Percentiles rank a stretch among this genome's conserved stretches.
phyloP scores from a whole-genome alignment of 2,329 filamentous ascomycete genomes.

The Cladosporium velox region DNA sequence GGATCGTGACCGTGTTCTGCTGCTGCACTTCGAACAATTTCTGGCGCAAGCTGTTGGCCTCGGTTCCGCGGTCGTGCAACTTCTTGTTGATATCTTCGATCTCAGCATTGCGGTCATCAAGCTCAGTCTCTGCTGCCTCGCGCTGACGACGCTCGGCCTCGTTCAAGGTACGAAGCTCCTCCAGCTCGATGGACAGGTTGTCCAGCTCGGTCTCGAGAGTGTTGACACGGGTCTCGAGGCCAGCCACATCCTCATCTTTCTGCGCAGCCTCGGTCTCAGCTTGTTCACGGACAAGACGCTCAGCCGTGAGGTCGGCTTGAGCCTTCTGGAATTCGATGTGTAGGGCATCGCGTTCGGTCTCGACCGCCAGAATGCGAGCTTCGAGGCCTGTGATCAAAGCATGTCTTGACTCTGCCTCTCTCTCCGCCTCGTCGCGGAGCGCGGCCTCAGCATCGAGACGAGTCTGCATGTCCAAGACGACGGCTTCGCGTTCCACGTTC shows the following conservation, averaged over 20 bases:
- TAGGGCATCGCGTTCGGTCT: slow-evolving; percentile 40
- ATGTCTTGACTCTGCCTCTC: slow-evolving; percentile 42
- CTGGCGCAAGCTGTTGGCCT: slow-evolving; percentile 51
- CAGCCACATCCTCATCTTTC: slow-evolving; percentile 40
- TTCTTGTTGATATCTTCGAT: slow-evolving; percentile 45
- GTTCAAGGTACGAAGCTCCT: slow-evolving; percentile 40
- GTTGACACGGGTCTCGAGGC: slow-evolving; percentile 41
- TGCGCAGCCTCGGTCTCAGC: slow-evolving; percentile 43
- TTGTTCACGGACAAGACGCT: slow-evolving; percentile 36
- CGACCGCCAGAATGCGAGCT: slow-evolving; percentile 39
- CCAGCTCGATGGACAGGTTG: slow-evolving; percentile 37
- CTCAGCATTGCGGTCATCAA: slow-evolving; percentile 46
- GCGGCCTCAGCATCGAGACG: slow-evolving; percentile 42
- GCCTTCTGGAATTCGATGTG: slow-evolving; percentile 37
- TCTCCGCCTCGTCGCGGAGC: slow-evolving; percentile 42
- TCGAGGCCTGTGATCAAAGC: slow-evolving; percentile 44
- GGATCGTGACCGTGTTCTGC: slow-evolving; percentile 42
- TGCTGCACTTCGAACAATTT: slow-evolving; percentile 51
- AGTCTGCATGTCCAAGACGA: slow-evolving; percentile 40
- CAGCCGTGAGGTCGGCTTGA: slow-evolving; percentile 38
- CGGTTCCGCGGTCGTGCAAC: slow-evolving; percentile 44
- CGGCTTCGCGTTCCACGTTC: slow-evolving; percentile 42
- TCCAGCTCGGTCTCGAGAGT: slow-evolving; percentile 37
- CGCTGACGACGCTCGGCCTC: slow-evolving; percentile 47
- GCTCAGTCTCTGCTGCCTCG: slow-evolving; percentile 45